These are phyloP conservation scores for Monascus ruber DNA, from an alignment of 2,329 filamentous ascomycete species.

Conservation along the genomic window DNA sequence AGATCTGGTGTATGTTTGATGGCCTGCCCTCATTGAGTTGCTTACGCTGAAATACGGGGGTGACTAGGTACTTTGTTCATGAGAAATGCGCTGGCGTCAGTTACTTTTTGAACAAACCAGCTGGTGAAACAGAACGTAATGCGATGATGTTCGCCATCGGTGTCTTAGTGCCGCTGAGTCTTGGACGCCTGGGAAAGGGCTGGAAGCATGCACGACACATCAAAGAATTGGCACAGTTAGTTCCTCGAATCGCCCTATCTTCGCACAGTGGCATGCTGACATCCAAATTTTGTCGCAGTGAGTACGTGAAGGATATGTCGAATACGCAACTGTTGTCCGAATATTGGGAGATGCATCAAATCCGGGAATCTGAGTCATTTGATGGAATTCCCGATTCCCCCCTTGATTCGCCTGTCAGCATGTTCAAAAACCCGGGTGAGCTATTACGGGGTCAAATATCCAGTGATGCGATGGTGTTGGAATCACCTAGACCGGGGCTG, in stretches of 20 bases:
- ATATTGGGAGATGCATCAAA: constrained; percentile 57
- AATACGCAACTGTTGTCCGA: constrained; percentile 56
- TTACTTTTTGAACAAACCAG: constrained; percentile 77
- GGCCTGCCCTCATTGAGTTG: background rate
- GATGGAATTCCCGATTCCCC: constrained; percentile 34
- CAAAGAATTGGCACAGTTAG: constrained; percentile 60
- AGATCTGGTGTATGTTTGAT: constrained; percentile 53
- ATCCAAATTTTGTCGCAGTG: constrained; percentile 15
- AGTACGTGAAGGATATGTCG: constrained; percentile 53
- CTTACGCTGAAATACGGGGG: constrained; percentile 5
- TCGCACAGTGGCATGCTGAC: constrained; percentile 4
- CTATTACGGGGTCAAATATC: constrained; percentile 26
- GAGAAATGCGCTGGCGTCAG: constrained; percentile 74
- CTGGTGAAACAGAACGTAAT: constrained; percentile 67
- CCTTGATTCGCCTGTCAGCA: constrained; percentile 39
- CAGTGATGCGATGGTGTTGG: constrained; percentile 31
- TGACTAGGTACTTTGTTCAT: constrained; percentile 79
- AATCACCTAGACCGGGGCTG: constrained; percentile 45
- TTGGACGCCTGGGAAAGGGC: constrained; percentile 71
- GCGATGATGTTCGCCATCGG: constrained; percentile 90
- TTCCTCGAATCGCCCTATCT: constrained; percentile 1
- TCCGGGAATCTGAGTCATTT: constrained; percentile 27
- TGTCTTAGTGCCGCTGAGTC: constrained; percentile 72
- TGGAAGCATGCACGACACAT: constrained; percentile 78
- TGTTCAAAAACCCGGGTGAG: constrained; percentile 44